Evolutionary conservation across 2,329 filamentous ascomycete species (phyloP).

Genomic region (Aspergillus aculeatinus): DNA sequence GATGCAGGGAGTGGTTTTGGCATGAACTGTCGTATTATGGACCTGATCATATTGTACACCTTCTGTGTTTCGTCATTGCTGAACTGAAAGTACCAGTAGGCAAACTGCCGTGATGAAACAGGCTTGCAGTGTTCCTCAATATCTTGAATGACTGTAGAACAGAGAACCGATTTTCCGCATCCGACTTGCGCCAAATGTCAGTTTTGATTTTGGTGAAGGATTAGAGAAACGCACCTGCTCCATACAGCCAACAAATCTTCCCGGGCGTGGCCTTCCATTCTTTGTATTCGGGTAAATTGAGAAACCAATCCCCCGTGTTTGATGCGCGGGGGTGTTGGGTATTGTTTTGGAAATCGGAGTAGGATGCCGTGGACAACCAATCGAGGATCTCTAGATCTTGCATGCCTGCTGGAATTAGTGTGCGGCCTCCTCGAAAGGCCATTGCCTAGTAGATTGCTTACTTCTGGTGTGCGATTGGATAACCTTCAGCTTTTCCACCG

Average conservation of each 20-base stretch:
- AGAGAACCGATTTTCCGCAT: not conserved
- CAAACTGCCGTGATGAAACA: not conserved
- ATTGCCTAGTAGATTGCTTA: not conserved
- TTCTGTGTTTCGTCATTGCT: constrained; percentile 1
- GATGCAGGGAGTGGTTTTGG: not conserved
- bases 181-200: not conserved
- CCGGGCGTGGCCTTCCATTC: not conserved
- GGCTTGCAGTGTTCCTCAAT: not conserved
- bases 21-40: constrained; percentile 2
- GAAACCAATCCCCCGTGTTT: not conserved
- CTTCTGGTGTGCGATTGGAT: not conserved
- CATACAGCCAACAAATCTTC: not conserved
- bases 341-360: not conserved
- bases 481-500: not conserved
- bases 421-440: not conserved
- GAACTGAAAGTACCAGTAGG: constrained; percentile 11
- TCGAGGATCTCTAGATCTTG: not conserved
- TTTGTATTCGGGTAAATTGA: not conserved
- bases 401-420: not conserved
- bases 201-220: not conserved
- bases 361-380: not conserved
- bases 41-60: constrained; percentile 1
- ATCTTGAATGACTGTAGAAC: constrained; percentile 1
- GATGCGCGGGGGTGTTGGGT: not conserved
- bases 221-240: not conserved